Percentiles rank a stretch among this genome's conserved stretches.
phyloP scores from a whole-genome alignment of 305 asterid species.

The Fraxinus latifolia region DNA sequence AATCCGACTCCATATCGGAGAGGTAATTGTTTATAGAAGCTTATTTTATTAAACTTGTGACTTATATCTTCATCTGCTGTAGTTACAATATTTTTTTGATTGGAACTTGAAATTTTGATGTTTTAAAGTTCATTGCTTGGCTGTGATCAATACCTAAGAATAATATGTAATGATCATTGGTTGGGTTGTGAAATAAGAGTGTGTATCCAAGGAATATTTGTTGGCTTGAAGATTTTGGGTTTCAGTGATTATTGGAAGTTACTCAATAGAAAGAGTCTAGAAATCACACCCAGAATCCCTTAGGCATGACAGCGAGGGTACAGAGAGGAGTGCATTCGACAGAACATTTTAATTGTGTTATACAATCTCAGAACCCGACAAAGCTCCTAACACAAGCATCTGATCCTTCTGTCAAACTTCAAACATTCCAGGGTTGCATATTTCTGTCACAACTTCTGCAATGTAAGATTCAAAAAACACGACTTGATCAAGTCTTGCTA shows the following conservation, averaged over 20 bases:
- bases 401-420: neutral
- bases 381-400: neutral
- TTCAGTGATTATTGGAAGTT: neutral
- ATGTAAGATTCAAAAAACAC: neutral
- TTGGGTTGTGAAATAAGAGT: neutral
- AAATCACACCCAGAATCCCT: neutral
- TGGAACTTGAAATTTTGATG: neutral
- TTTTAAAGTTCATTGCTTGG: neutral
- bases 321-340: neutral
- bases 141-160: neutral
- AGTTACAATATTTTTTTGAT: neutral
- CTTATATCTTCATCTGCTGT: neutral
- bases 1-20: constrained; percentile 51
- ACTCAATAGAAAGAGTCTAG: neutral
- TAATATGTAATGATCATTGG: neutral
- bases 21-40: constrained; percentile 44
- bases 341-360: neutral
- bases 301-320: neutral
- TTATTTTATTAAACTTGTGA: constrained; percentile 6
- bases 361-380: neutral
- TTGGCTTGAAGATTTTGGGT: neutral
- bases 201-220: neutral
- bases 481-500: neutral
- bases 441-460: neutral
- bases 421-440: neutral